Percentiles rank a stretch among this genome's conserved stretches.
Evolutionary conservation across 805 yeast species (phyloP).

Genomic region (Metschnikowia lochheadii): DNA sequence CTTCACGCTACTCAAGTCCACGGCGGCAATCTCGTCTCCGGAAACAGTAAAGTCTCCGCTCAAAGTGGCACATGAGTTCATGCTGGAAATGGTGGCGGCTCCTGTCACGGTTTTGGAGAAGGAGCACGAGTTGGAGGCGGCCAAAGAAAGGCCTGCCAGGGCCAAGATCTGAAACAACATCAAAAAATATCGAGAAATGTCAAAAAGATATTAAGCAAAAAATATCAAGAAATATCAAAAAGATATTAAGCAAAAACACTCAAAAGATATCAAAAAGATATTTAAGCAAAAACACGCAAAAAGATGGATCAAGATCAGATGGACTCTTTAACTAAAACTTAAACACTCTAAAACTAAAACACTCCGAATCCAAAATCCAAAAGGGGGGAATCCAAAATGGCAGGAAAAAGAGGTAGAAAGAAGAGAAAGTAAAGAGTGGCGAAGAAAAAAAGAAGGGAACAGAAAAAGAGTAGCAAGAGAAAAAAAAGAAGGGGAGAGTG

Average conservation of each 20-base stretch:
- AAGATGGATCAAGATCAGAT: too few relatives aligned
- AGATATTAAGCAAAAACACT: neutral
- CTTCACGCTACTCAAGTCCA: constrained; percentile 29
- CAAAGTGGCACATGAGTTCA: constrained; percentile 40
- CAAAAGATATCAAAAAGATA: neutral
- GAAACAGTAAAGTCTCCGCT: constrained; percentile 37
- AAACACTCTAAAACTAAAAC: too few relatives aligned
- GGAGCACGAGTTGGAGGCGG: constrained; percentile 27
- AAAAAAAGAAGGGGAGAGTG: neutral
- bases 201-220: too few relatives aligned
- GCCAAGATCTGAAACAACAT: constrained; percentile 11
- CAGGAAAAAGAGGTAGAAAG: too few relatives aligned
- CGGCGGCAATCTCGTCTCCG: constrained; percentile 28
- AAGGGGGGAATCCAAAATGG: too few relatives aligned
- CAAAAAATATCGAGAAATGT: too few relatives aligned
- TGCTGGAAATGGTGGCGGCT: constrained; percentile 30
- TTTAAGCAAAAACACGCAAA: too few relatives aligned
- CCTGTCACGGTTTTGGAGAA: constrained; percentile 38
- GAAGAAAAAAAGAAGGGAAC: neutral
- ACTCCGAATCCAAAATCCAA: too few relatives aligned
- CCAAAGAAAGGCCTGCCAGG: constrained; percentile 10
- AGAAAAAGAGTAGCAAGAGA: neutral
- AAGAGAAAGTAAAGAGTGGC: neutral
- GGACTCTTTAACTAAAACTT: neutral
- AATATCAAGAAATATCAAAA: too few relatives aligned